Conservation (phyloP, 495 filamentous ascomycete species). For the Penicillium herquei region DNA sequence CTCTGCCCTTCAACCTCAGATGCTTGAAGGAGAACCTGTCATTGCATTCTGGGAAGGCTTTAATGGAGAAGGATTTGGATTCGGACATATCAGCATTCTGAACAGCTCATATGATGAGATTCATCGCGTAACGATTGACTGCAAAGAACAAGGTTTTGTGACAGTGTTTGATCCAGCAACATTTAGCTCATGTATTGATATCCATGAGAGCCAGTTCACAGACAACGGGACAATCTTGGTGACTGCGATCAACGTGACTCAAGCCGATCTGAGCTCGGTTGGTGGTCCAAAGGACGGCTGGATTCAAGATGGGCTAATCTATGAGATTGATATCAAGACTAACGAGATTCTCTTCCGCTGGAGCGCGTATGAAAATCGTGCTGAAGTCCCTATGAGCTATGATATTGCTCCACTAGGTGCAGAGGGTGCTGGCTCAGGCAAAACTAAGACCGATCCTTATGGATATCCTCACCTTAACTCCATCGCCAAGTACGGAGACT, state of each 20-base stretch:
- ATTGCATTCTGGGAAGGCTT: slow-evolving; percentile 28
- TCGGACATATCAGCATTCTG: slow-evolving; percentile 35
- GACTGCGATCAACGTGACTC: slow-evolving; percentile 50
- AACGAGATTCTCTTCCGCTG: slow-evolving; percentile 38
- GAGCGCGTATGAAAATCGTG: slow-evolving; percentile 22
- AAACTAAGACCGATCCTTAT: slow-evolving; percentile 24
- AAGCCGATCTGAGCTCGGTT: slow-evolving; percentile 40
- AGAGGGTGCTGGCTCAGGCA: slow-evolving; percentile 8
- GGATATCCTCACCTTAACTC: slow-evolving; percentile 44
- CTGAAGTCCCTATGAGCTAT: slow-evolving; percentile 18
- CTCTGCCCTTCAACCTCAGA: slow-evolving; percentile 21
- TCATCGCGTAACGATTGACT: slow-evolving; percentile 24
- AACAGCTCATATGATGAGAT: slow-evolving; percentile 46
- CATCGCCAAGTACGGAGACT: slow-evolving; percentile 31
- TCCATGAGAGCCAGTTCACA: slow-evolving; percentile 46
- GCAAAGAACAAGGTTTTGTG: slow-evolving; percentile 19
- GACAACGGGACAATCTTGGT: slow-evolving; percentile 49
- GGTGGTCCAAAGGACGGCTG: slow-evolving; percentile 46
- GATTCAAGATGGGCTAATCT: slow-evolving; percentile 49
- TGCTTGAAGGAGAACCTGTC: slow-evolving; percentile 24
- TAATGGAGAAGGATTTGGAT: slow-evolving; percentile 20
- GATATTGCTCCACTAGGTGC: slow-evolving; percentile 10
- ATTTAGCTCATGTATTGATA: slow-evolving; percentile 27
- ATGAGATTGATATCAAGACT: slow-evolving; percentile 46
- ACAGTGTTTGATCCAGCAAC: slow-evolving; percentile 18